Evolutionary conservation across 768 basidiomycete genomes (phyloP).

Genomic region (Asterophora parasitica): DNA sequence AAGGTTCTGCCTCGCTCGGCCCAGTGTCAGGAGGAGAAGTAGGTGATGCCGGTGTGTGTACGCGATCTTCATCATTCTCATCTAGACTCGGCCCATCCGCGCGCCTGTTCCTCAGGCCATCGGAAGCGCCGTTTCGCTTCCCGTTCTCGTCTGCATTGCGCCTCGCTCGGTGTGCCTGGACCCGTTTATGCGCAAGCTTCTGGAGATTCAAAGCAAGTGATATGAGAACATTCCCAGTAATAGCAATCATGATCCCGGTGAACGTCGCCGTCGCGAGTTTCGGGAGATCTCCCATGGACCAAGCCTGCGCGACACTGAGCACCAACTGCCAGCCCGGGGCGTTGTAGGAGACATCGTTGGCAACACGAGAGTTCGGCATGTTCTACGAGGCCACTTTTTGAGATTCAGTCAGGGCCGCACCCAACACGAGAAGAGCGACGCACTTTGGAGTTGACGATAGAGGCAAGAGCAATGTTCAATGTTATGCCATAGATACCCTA

Average conservation of each 20-base stretch:
- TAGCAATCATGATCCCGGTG: constrained; percentile 80
- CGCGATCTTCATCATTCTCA: constrained; percentile 23
- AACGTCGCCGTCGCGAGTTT: constrained; percentile 49
- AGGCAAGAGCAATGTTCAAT: no score
- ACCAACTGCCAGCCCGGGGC: constrained; percentile 4
- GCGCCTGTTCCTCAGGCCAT: constrained; percentile 2
- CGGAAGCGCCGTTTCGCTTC: not conserved
- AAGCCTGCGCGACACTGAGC: not conserved
- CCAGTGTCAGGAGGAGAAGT: not conserved
- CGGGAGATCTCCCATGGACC: constrained; percentile 41
- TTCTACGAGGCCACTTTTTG: not conserved
- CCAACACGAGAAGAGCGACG: constrained; percentile 1
- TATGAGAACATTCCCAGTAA: constrained; percentile 84
- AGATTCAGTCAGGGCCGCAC: not conserved
- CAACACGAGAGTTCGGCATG: constrained; percentile 7
- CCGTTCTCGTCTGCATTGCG: constrained; percentile 1
- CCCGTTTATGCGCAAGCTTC: constrained; percentile 81
- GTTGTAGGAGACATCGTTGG: not conserved
- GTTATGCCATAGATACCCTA: no score
- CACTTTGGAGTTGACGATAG: not conserved
- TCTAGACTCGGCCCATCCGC: constrained; percentile 18
- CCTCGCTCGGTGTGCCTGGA: constrained; percentile 34
- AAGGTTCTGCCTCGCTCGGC: constrained; percentile 6
- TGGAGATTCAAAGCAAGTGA: constrained; percentile 89
- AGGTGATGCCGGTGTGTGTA: not conserved